phyloP scores from a whole-genome alignment of 148 eudicot genomes.

The Rhododendron ovatum region DNA sequence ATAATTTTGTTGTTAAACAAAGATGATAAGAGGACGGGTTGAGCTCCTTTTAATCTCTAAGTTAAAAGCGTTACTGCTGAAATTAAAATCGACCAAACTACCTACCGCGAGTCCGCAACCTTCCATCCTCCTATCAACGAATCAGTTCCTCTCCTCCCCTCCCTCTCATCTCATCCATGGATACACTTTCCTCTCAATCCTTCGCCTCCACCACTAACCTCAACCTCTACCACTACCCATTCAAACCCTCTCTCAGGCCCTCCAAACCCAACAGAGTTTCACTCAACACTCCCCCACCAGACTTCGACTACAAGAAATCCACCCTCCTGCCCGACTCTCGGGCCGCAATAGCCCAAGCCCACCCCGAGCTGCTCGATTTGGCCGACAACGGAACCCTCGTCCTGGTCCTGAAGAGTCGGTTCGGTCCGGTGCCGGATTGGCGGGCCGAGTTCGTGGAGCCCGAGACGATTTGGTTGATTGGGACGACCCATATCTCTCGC shows the following conservation, averaged over 20 bases:
- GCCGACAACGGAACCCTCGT: slow-evolving; percentile 62
- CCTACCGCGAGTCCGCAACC: too few relatives aligned
- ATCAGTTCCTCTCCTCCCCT: background rate
- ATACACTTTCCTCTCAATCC: slow-evolving; percentile 7
- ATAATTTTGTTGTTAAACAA: too few relatives aligned
- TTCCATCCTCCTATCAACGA: background rate
- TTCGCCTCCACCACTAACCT: background rate
- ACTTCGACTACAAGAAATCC: slow-evolving; percentile 48
- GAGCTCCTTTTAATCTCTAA: too few relatives aligned
- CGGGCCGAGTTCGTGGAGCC: slow-evolving; percentile 87
- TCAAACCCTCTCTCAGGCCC: background rate
- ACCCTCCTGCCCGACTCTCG: slow-evolving; percentile 35
- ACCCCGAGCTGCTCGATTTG: slow-evolving; percentile 71
- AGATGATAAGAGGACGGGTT: too few relatives aligned
- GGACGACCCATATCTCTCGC: slow-evolving; percentile 61
- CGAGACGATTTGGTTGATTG: slow-evolving; percentile 78
- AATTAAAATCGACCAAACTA: too few relatives aligned
- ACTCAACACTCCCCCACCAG: slow-evolving; percentile 60
- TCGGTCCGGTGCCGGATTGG: slow-evolving; percentile 87
- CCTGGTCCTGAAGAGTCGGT: slow-evolving; percentile 49
- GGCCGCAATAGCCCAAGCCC: slow-evolving; percentile 34
- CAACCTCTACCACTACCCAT: background rate
- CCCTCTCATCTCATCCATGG: slow-evolving; percentile 11
- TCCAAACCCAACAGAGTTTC: slow-evolving; percentile 22
- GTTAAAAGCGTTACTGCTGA: too few relatives aligned